Evolutionary conservation across 2,329 filamentous ascomycete genomes (phyloP), one percentile per base, ranked within the genome.

Genomic region (Nemania sp.): DNA sequence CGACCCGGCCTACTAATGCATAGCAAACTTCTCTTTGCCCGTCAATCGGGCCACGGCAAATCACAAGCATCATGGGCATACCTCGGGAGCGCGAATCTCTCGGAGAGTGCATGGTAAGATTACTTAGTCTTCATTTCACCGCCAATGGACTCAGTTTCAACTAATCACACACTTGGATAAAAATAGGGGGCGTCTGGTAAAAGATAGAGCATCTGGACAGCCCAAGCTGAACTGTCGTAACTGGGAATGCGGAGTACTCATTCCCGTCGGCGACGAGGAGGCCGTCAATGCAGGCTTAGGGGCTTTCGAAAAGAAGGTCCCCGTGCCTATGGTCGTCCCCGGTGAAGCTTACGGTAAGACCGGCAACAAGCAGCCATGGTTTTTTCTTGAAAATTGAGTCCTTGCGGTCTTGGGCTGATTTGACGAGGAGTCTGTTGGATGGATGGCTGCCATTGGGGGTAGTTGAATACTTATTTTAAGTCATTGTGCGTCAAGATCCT

Each of bases 211-310:
- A 7, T 89, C 85, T 2, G 88, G 88, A 63, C 76, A 84, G 63
- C 84, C 87, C 12, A 96, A 92, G 74, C 81, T 98, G 64, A 92
- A 84, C 64, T 92, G 90, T 74, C 87, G 90, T 56, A 99, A 98
- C 74, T 98, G 94, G 93, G 95, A 98, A 77, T 97, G 92, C 71
- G 95, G 95, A 37, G 90, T 99, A 1, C 69, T 98, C 21, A 73
- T 97, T 42, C 87, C 88, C 10, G 79, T 90, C 21, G 68, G 65
- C 43, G 57, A 70, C 54, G 64, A 62, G 35, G 64, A 62, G 35
- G 48, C 60, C 49, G 64, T 42, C 48, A 60, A 59, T 18, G 20
- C 49, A 11, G 62, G 58, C 51, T 43, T 66, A 15, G 59, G 54
- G 47, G 66, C 74, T 15, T 80, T 80, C 60, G 62, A 65, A n/a